A percentile compares a stretch with the other conserved stretches of the same genome.
phyloP scores from a whole-genome alignment of 768 basidiomycete species.

The Termitomyces sp. region DNA sequence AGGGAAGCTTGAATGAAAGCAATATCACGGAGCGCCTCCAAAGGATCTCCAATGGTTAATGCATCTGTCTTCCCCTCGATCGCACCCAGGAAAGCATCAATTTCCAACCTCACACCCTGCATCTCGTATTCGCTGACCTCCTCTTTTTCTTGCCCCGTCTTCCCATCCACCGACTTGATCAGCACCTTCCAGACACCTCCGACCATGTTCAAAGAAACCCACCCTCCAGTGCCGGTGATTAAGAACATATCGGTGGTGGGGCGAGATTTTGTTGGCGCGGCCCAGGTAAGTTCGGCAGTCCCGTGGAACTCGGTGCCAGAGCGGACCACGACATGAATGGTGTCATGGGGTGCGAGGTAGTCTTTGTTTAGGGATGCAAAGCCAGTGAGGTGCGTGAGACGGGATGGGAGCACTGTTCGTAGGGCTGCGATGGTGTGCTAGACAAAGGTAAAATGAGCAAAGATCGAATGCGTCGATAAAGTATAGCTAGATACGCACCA shows the following conservation, averaged over 20 bases:
- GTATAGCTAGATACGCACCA: conserved; percentile 38
- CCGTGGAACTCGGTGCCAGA: conserved; percentile 54
- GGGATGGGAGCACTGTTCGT: conserved; percentile 53
- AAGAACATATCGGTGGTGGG: conserved; percentile 38
- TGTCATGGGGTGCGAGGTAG: conserved; percentile 77
- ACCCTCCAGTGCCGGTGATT: conserved; percentile 63
- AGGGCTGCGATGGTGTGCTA: conserved; percentile 69
- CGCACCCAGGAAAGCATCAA: conserved; percentile 58
- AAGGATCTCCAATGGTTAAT: conserved; percentile 51
- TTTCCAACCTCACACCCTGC: conserved; percentile 54
- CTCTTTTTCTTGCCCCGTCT: conserved; percentile 42
- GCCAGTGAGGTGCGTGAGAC: conserved; percentile 55
- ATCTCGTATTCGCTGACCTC: conserved; percentile 47
- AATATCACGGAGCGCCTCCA: conserved; percentile 67
- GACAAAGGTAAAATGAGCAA: neutral
- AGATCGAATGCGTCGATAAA: conserved; percentile 1
- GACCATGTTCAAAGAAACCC: conserved; percentile 44
- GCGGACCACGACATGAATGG: conserved; percentile 56
- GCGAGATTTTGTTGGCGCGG: conserved; percentile 44
- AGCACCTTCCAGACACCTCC: conserved; percentile 32
- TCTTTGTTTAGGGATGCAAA: conserved; percentile 68
- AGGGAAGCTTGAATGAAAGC: conserved; percentile 70
- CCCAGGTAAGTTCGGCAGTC: conserved; percentile 61
- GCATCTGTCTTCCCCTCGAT: conserved; percentile 49
- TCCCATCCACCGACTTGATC: conserved; percentile 37